These are phyloP conservation scores for Alternaria sp. DNA, from an alignment of 2,329 filamentous ascomycete species.

Conservation along the genomic window DNA sequence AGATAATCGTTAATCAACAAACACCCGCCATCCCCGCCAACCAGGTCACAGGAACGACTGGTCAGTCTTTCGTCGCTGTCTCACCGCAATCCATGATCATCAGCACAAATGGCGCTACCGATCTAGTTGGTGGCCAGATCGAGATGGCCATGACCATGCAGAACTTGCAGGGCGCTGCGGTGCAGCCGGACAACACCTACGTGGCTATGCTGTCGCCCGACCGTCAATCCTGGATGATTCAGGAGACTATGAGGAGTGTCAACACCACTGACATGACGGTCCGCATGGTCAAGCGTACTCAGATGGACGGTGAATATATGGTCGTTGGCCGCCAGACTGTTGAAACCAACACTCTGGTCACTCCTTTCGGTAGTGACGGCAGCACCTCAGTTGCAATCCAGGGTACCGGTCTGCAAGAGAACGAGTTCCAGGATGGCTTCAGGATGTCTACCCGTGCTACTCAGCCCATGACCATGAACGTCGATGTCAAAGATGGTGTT, in stretches of 20 bases:
- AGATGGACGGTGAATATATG: constrained; percentile 48
- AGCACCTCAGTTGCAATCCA: constrained; percentile 38
- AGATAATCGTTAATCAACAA: constrained; percentile 51
- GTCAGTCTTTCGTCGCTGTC: constrained; percentile 46
- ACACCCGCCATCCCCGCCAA: constrained; percentile 42
- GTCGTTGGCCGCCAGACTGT: constrained; percentile 47
- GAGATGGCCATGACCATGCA: constrained; percentile 43
- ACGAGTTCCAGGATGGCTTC: constrained; percentile 49
- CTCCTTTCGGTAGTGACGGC: constrained; percentile 38
- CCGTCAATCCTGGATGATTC: constrained; percentile 48
- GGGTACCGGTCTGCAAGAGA: constrained; percentile 47
- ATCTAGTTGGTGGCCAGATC: constrained; percentile 46
- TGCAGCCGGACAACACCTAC: constrained; percentile 46
- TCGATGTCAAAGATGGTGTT: constrained; percentile 45
- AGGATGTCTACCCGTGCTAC: constrained; percentile 45
- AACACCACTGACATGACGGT: constrained; percentile 49
- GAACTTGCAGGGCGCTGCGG: constrained; percentile 34
- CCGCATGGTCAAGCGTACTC: constrained; percentile 44
- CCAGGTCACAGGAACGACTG: constrained; percentile 47
- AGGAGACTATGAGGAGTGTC: constrained; percentile 45
- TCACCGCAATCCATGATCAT: constrained; percentile 43
- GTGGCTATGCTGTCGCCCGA: constrained; percentile 48
- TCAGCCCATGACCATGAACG: constrained; percentile 47
- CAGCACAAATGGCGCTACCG: constrained; percentile 46
- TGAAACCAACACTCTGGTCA: constrained; percentile 44